These are phyloP conservation scores for Toxoplasma gondii DNA, from an alignment of 169 alveolate genomes.

Conservation along the genomic window DNA sequence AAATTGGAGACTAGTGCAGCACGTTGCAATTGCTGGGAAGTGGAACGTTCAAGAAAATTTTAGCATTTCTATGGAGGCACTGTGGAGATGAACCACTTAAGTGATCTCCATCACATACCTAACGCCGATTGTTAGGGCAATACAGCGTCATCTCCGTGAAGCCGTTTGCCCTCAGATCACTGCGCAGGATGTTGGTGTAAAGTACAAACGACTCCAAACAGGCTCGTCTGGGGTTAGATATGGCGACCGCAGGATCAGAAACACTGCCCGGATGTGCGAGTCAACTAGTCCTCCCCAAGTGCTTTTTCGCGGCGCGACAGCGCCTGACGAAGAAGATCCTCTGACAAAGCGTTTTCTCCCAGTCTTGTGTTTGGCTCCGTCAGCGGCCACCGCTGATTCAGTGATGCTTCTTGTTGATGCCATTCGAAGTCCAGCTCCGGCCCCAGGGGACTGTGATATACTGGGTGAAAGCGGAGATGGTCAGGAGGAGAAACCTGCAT, in stretches of 20 bases:
- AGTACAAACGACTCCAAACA: background rate
- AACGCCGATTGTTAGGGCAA: too few species aligned
- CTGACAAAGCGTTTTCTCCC: background rate
- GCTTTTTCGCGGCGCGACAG: background rate
- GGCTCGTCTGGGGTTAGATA: background rate
- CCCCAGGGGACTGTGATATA: background rate
- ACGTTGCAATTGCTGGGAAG: too few species aligned
- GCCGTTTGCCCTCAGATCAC: background rate
- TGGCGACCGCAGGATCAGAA: background rate
- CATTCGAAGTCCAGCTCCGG: background rate
- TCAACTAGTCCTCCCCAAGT: background rate
- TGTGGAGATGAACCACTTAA: too few species aligned
- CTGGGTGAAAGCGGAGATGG: background rate
- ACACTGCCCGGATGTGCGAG: background rate
- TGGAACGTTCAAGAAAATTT: too few species aligned
- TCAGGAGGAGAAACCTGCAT: slow-evolving; percentile 8
- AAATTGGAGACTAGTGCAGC: too few species aligned
- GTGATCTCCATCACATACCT: too few species aligned
- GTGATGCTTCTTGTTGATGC: background rate
- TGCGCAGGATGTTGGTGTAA: background rate
- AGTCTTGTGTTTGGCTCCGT: slow-evolving; percentile 3
- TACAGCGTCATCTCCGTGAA: too few species aligned
- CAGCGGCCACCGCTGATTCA: background rate
- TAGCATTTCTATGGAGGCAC: too few species aligned
- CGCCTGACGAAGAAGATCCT: background rate